phyloP scores from a whole-genome alignment of 768 basidiomycete genomes.

The Suillus sp. region DNA sequence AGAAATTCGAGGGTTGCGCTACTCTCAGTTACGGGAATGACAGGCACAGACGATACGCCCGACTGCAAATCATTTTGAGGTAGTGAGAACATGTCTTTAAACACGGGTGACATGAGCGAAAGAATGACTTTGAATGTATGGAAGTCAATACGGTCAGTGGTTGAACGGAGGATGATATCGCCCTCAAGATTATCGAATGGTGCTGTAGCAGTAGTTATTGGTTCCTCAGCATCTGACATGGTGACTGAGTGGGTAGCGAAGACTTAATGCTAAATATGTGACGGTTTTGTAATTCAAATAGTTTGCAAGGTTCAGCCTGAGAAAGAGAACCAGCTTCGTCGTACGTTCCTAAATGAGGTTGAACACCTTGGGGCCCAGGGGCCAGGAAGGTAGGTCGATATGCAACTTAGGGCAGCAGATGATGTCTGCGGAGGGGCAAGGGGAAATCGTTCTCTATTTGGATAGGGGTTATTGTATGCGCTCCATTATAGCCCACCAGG shows the following conservation, averaged over 20 bases:
- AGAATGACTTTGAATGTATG: conserved; percentile 39
- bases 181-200: conserved; percentile 35
- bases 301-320: neutral
- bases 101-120: conserved; percentile 42
- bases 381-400: no score
- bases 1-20: conserved; percentile 27
- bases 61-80: conserved; percentile 31
- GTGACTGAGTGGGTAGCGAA: no score
- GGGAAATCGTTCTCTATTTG: no score
- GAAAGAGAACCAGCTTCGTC: neutral
- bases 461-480: no score
- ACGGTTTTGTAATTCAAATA: neutral
- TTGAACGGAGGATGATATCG: conserved; percentile 39
- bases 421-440: no score
- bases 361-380: no score
- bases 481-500: neutral
- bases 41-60: neutral
- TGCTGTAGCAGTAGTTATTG: conserved; percentile 9
- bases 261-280: no score
- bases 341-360: no score
- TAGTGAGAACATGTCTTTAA: conserved; percentile 48
- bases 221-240: neutral
- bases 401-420: no score
- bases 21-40: conserved; percentile 23
- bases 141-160: conserved; percentile 36